Base-by-base conservation (phyloP, 2,329 filamentous ascomycete species). In the Fusarium sp. region DNA sequence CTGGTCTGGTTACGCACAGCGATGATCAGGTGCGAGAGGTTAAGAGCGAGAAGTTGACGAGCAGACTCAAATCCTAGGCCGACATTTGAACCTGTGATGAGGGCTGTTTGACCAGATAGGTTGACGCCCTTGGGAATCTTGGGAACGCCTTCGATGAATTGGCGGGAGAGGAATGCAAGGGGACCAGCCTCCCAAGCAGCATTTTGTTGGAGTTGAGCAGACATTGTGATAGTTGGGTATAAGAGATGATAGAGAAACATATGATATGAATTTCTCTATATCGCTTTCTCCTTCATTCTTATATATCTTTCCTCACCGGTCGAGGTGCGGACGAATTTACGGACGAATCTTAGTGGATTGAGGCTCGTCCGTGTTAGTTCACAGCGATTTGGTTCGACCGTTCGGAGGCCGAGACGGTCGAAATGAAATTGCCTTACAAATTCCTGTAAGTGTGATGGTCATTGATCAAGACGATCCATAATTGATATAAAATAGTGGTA, bases 81-180 rank as follows among this genome's bases (percentile, higher is more conserved):
- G 1, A 73, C 74, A 59, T 85, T 87, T 28, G 81, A 76, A 5
- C 86, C 86, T 0, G 85, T 86, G 8, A 88, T 75, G 39, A 87
- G 81, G 33, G 82, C 82, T 4, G 79, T 78, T 69, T 83, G 75
- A 1, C 79, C 78, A 6, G 76, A 69, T 43, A 84, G 73, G 43
- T 74, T 50, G 29, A 70, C 53, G 3, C 61, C 43, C 29, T 59
- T 69, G 24, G 76, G 73, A 41, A 72, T 70, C 6, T 48, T 58
- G n/a, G 73, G 71, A 6, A 75, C 69, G 8, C 60, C 57, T 53
- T 75, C 50, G 33, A 75, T 49, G 50, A 75, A 71, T 57, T 74
- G 72, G 13, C 73, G 71, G 6, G 60, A 74, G n/a, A 75, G 33
- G 46, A 75, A 75, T 26, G 65, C 73, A 44, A 74, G 61, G 16